Conservation (phyloP, 306 rosid species). For the Rubus idaeus region DNA sequence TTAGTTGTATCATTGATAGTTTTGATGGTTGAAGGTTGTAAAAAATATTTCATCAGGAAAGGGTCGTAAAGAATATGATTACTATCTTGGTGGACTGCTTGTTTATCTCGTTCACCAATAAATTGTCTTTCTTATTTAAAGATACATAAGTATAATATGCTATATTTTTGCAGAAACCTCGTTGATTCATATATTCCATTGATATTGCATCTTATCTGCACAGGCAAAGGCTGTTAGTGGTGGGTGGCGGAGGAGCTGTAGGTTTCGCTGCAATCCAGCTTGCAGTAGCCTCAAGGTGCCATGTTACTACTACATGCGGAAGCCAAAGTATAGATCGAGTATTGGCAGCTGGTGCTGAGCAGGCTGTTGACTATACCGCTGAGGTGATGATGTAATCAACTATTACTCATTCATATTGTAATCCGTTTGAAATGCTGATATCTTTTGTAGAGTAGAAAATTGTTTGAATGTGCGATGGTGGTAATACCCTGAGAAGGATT, state of each 20-base stretch:
- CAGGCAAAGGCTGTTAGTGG: conserved; percentile 83
- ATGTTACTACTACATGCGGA: conserved; percentile 84
- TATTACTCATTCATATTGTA: conserved; percentile 25
- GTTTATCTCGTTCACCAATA: not conserved
- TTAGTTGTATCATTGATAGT: not conserved
- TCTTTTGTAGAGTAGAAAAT: not conserved
- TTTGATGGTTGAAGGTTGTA: not conserved
- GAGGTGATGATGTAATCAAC: conserved; percentile 55
- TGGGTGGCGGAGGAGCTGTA: conserved; percentile 99
- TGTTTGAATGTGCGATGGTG: conserved; percentile 4
- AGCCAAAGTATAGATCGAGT: conserved; percentile 61
- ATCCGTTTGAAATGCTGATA: conserved; percentile 19
- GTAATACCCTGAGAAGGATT: not conserved
- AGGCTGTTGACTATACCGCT: conserved; percentile 77
- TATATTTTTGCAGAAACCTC: not conserved
- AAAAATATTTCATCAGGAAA: not conserved
- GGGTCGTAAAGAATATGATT: not conserved
- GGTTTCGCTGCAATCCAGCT: conserved; percentile 86
- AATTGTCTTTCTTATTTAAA: not conserved
- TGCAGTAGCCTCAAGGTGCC: conserved; percentile 79
- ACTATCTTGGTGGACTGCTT: not conserved
- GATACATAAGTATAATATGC: not conserved
- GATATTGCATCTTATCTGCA: conserved; percentile 30
- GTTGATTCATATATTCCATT: conserved; percentile 2
- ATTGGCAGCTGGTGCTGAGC: conserved; percentile 86